These are phyloP conservation scores for Schizochytrium sp. DNA, from an alignment of 108 stramenopile genomes.

Conservation along the genomic window DNA sequence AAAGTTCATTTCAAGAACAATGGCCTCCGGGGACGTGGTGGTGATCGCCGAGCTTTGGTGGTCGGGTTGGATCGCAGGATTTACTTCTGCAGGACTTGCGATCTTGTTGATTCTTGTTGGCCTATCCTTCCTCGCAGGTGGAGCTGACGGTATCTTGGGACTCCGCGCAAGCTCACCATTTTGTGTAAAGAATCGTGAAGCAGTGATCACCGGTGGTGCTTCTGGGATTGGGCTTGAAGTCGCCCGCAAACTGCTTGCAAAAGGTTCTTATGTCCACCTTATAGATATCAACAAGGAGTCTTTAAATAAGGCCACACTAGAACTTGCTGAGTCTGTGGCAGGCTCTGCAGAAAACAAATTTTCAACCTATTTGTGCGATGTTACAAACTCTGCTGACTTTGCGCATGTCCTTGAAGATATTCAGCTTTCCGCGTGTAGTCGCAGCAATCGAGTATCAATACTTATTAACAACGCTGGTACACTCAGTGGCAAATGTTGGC, in stretches of 20 bases:
- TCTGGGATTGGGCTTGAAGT: conserved; percentile 25
- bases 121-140: neutral
- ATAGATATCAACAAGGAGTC: neutral
- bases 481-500: conserved; percentile 11
- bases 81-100: neutral
- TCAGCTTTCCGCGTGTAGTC: neutral
- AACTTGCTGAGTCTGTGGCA: neutral
- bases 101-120: neutral
- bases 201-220: conserved; percentile 50
- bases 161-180: neutral
- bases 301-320: neutral
- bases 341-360: neutral
- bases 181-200: neutral
- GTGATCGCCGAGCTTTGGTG: neutral
- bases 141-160: neutral
- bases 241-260: neutral
- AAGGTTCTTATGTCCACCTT: neutral
- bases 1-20: neutral
- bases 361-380: neutral
- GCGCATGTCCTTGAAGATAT: neutral
- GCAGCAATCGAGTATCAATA: neutral
- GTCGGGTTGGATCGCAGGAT: neutral
- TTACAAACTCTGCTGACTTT: neutral
- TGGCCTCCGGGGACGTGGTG: neutral
- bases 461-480: conserved; percentile 11